Evolutionary conservation across 1,139 yeast species (phyloP), one percentile per base, ranked within the genome.

Genomic region (Pichia sp.): DNA sequence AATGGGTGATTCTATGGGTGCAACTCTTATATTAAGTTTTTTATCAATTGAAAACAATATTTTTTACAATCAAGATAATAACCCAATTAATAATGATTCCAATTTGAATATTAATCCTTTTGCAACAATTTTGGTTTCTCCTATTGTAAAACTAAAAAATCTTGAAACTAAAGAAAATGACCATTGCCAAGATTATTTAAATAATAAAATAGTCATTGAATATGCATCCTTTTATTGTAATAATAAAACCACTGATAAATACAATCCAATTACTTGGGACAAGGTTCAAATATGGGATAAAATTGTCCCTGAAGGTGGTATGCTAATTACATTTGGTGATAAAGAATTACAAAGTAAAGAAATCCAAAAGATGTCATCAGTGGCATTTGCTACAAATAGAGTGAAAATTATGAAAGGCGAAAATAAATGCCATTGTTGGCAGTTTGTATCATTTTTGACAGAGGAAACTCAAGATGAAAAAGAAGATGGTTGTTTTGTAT

Each of bases 1-100:
- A 9, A 52, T 61, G 40, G 77, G 76, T 0, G 74, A 71, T 49
- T 66, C 73, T 3, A 58, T 65, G 10, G 76, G 77, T 3, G 76
- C 71, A 1, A 67, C 67, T 7, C 50, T 69, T 32, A 60, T 60
- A 3, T 50, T 70, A 42, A 58, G 68, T n/a, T 53, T 68, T 43
- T 41, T 70, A 42, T 57, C 70, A 5, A 23, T 40, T 6, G 41
- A 41, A n/a, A 25, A 45, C 30, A 32, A 31, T 9, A 36, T 37
- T 22, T 48, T 42, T 33, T 23, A n/a, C n/a, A 39, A 41, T 35
- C 42, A 43, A 4, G 37, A 34, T 11, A 30, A 16, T 10, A 20
- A 24, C 12, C 32, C 22, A 39, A 42, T 12, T 23, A 20, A 40
- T 41, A 8, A 39, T 47, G n/a, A n/a, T n/a, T n/a, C n/a, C n/a